phyloP scores from a whole-genome alignment of 2,329 filamentous ascomycete genomes.

The Pseudogymnoascus sp. region DNA sequence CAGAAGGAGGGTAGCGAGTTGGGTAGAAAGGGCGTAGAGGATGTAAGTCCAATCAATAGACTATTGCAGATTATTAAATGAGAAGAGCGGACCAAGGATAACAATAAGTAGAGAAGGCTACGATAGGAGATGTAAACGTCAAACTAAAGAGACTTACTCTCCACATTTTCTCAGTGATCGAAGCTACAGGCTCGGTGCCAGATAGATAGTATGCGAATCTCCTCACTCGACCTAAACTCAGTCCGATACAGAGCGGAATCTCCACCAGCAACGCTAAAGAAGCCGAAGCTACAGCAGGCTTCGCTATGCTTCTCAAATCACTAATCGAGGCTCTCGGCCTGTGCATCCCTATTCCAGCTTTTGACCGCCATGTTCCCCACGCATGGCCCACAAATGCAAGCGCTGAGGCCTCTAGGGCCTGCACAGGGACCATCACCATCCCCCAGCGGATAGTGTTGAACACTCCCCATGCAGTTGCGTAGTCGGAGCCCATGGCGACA shows the following conservation, averaged over 20 bases:
- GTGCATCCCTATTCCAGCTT: slow-evolving; percentile 25
- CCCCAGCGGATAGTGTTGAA: slow-evolving; percentile 69
- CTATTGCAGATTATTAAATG: too few relatives aligned
- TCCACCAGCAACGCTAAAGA: slow-evolving; percentile 50
- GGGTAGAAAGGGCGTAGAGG: too few relatives aligned
- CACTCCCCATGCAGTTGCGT: slow-evolving; percentile 65
- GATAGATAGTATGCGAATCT: slow-evolving; percentile 58
- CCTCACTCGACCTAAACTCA: slow-evolving; percentile 51
- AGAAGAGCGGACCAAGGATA: too few relatives aligned
- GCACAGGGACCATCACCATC: slow-evolving; percentile 64
- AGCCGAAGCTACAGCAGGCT: slow-evolving; percentile 47
- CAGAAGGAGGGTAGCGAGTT: too few relatives aligned
- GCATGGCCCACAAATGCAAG: slow-evolving; percentile 58
- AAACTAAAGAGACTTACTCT: slow-evolving; percentile 35
- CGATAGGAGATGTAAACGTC: too few relatives aligned
- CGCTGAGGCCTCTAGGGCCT: slow-evolving; percentile 57
- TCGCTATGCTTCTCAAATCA: slow-evolving; percentile 35
- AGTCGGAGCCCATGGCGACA: slow-evolving; percentile 53
- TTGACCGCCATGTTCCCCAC: slow-evolving; percentile 48
- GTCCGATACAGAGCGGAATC: slow-evolving; percentile 52
- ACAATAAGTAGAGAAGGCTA: too few relatives aligned
- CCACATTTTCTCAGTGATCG: slow-evolving; percentile 54
- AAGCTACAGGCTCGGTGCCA: slow-evolving; percentile 46
- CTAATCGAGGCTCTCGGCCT: slow-evolving; percentile 26
- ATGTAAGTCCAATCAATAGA: too few relatives aligned